Conservation (phyloP, 83 land plant genomes). For the Picea abies region DNA sequence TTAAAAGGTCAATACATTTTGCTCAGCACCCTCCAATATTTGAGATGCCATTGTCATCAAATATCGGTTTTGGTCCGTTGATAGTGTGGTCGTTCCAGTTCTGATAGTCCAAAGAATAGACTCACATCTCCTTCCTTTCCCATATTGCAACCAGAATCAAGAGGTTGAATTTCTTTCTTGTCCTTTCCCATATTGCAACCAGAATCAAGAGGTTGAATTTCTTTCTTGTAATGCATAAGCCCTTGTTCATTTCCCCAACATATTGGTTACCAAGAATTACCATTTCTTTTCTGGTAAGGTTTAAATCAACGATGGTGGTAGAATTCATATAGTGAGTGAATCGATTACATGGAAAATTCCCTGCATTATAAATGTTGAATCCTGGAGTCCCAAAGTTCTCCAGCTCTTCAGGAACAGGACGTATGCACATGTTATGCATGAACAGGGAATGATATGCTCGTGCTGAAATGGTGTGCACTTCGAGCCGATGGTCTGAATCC, state of each 20-base stretch:
- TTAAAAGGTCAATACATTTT: conserved; percentile 25
- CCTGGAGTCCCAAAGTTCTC: conserved; percentile 19
- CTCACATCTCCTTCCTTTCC: conserved; percentile 32
- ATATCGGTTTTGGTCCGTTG: conserved; percentile 25
- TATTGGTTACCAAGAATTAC: conserved; percentile 38
- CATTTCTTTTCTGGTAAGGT: too few species aligned
- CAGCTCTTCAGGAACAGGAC: conserved; percentile 29
- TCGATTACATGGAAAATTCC: too few species aligned
- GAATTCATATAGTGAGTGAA: too few species aligned
- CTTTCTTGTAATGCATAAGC: conserved; percentile 34
- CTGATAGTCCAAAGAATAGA: conserved; percentile 32
- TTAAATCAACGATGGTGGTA: too few species aligned
- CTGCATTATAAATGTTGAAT: too few species aligned
- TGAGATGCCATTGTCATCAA: conserved; percentile 25
- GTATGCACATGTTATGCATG: conserved; percentile 37
- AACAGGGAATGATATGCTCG: conserved; percentile 30
- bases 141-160: conserved; percentile 33
- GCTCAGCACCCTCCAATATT: conserved; percentile 32
- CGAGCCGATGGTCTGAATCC: conserved; percentile 26
- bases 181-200: conserved; percentile 36
- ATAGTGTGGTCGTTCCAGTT: conserved; percentile 27
- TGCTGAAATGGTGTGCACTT: conserved; percentile 28
- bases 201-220: conserved; percentile 27
- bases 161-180: conserved; percentile 23
- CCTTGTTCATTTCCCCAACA: conserved; percentile 35